Evolutionary conservation across 768 basidiomycete genomes (phyloP).

Genomic region (Boletus pseudo-olivaceus): DNA sequence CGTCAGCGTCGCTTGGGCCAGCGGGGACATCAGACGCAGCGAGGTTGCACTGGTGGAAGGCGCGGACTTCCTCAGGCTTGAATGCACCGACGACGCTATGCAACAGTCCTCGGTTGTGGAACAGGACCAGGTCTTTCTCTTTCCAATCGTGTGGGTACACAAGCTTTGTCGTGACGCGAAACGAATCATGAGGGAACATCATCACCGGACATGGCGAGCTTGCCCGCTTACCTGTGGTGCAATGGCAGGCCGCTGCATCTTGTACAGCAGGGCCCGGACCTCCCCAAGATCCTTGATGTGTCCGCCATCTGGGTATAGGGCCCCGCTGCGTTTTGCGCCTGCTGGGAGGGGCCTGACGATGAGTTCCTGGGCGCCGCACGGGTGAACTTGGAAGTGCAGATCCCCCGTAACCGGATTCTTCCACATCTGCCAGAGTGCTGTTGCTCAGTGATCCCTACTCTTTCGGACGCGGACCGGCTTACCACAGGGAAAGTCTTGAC

Average conservation of each 20-base stretch:
- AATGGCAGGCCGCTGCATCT: constrained; percentile 87
- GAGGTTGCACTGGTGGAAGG: constrained; percentile 58
- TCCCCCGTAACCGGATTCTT: constrained; percentile 85
- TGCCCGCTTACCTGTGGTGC: constrained; percentile 53
- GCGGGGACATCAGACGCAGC: constrained; percentile 48
- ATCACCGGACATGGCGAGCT: not conserved
- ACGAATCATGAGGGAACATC: not conserved
- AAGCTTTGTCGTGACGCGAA: constrained; percentile 32
- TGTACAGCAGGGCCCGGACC: constrained; percentile 73
- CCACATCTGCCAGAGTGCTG: constrained; percentile 56
- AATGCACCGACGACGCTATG: constrained; percentile 71
- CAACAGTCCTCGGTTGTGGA: constrained; percentile 70
- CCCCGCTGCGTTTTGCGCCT: constrained; percentile 52
- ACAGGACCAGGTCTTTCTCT: constrained; percentile 61
- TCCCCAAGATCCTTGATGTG: constrained; percentile 68
- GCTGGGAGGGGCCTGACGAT: constrained; percentile 70
- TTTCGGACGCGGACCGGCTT: constrained; percentile 13
- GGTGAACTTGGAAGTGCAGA: constrained; percentile 90
- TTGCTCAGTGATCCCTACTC: not conserved
- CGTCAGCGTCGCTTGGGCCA: constrained; percentile 46
- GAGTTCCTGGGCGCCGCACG: constrained; percentile 66
- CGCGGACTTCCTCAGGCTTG: constrained; percentile 42
- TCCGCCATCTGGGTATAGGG: constrained; percentile 81
- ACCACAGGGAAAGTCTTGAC: constrained; percentile 70
- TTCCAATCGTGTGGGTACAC: constrained; percentile 90